Evolutionary conservation across 805 yeast species (phyloP).

Genomic region (Kuraishia piskuri): DNA sequence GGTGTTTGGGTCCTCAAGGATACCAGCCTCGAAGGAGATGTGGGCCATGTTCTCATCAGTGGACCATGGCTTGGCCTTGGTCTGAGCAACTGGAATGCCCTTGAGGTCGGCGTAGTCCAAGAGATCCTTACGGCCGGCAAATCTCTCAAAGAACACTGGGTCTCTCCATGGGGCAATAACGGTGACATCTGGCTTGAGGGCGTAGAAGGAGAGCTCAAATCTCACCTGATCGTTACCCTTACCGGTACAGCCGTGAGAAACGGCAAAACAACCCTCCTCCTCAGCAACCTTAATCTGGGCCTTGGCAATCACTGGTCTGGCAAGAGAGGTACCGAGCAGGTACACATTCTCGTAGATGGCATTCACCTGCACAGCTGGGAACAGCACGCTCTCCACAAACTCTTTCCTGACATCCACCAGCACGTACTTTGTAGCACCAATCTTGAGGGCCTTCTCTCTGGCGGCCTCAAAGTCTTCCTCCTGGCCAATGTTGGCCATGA

Average conservation of each 20-base stretch:
- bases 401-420: conserved; percentile 92
- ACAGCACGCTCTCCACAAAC: conserved; percentile 85
- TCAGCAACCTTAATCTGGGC: conserved; percentile 98
- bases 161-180: conserved; percentile 99
- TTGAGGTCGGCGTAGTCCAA: conserved; percentile 89
- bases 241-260: conserved; percentile 99
- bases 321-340: conserved; percentile 93
- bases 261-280: conserved; percentile 96
- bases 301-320: conserved; percentile 97
- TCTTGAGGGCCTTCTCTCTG: conserved; percentile 87
- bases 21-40: conserved; percentile 98
- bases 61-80: conserved; percentile 99
- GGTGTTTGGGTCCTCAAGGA: conserved; percentile 95
- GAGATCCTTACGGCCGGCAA: conserved; percentile 96
- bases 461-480: conserved; percentile 99
- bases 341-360: conserved; percentile 98
- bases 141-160: conserved; percentile 88
- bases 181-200: conserved; percentile 92
- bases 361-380: conserved; percentile 95
- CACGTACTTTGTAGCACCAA: conserved; percentile 95
- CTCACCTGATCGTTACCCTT: conserved; percentile 99
- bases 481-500: conserved; percentile 98
- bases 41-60: conserved; percentile 99
- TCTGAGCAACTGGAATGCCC: conserved; percentile 91
- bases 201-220: conserved; percentile 94